Conservation (phyloP, 2,329 filamentous ascomycete species). For the Camillea tinctor region DNA sequence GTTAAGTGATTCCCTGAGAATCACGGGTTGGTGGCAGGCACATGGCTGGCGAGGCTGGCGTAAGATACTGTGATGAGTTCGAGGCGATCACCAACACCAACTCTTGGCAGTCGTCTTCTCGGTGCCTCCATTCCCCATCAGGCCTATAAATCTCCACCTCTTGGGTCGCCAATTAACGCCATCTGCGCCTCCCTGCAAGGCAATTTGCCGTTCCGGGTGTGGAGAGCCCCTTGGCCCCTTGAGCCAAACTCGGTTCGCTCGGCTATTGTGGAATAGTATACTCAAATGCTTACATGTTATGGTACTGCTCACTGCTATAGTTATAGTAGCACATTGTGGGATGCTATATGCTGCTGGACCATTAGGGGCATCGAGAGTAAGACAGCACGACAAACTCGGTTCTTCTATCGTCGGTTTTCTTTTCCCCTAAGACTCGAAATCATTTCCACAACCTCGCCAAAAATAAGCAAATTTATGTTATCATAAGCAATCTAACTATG, state of each 20-base stretch:
- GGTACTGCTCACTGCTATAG: not conserved
- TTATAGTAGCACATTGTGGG: not conserved
- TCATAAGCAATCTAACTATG: not conserved
- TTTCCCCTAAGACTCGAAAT: not conserved
- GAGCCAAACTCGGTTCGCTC: slow-evolving; percentile 1
- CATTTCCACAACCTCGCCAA: not conserved
- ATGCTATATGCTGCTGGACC: not conserved
- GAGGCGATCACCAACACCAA: not conserved
- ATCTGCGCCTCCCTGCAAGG: not conserved
- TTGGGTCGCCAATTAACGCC: not conserved
- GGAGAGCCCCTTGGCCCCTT: slow-evolving; percentile 11
- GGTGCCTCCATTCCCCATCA: not conserved
- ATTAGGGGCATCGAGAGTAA: not conserved
- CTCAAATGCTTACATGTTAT: not conserved
- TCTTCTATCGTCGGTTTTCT: not conserved
- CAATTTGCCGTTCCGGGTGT: slow-evolving; percentile 6
- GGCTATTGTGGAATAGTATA: not conserved
- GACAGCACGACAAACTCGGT: not conserved
- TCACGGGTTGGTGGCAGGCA: not conserved
- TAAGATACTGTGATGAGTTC: not conserved
- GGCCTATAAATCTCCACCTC: not conserved
- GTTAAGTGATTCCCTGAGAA: not conserved
- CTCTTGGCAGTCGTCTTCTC: not conserved
- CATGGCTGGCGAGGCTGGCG: not conserved
- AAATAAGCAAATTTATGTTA: not conserved